A percentile compares a stretch with the other conserved stretches of the same genome.
Evolutionary conservation across 2,329 filamentous ascomycete genomes (phyloP).

Genomic region (Beauveria australis): DNA sequence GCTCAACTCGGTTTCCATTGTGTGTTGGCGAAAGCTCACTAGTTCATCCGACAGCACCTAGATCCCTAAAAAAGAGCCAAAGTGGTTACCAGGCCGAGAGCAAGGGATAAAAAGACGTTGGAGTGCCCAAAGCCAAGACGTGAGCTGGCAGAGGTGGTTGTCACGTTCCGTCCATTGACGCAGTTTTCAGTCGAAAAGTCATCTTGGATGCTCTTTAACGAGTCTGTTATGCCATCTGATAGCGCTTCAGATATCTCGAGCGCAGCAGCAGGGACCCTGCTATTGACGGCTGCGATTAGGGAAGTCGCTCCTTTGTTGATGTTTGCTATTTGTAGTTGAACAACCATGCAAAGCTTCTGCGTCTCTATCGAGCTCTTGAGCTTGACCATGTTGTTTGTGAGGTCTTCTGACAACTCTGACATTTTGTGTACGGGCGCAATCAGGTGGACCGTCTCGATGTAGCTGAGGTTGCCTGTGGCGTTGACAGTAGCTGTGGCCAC

Average conservation of each 20-base stretch:
- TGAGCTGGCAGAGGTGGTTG: background rate
- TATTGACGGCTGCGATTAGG: background rate
- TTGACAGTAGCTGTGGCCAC: background rate
- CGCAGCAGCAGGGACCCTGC: background rate
- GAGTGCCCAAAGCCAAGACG: background rate
- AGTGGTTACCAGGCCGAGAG: background rate
- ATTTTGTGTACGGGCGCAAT: constrained; percentile 5
- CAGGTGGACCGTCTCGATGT: constrained; percentile 4
- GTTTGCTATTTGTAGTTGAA: constrained; percentile 10
- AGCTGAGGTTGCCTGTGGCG: background rate
- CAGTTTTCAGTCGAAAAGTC: constrained; percentile 2
- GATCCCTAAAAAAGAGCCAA: background rate
- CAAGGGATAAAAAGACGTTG: background rate
- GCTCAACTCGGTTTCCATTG: too few species aligned
- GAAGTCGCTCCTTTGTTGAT: background rate
- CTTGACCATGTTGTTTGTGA: background rate
- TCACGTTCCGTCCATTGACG: constrained; percentile 1
- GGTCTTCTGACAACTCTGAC: background rate
- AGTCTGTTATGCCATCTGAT: constrained; percentile 5
- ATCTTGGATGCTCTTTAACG: background rate
- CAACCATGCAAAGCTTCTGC: constrained; percentile 18
- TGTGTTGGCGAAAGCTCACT: too few species aligned
- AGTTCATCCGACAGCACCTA: too few species aligned
- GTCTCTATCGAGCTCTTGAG: constrained; percentile 17
- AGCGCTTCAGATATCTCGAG: background rate